A percentile compares a stretch with the other conserved stretches of the same genome.
Conservation (phyloP, 1,139 yeast genomes). For the Kodamaea plutei region DNA sequence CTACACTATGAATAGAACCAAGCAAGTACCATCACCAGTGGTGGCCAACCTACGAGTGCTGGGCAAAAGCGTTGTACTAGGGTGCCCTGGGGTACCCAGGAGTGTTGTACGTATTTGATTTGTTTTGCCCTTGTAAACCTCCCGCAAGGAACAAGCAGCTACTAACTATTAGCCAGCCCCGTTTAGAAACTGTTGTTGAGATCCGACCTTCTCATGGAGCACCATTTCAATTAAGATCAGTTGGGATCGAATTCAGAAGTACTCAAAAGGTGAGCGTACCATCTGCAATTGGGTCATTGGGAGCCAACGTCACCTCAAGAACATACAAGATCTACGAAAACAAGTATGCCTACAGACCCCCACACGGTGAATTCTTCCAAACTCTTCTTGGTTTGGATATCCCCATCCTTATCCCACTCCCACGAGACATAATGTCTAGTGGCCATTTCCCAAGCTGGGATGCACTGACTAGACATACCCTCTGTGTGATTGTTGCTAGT, state of each 20-base stretch:
- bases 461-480: conserved; percentile 33
- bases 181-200: conserved; percentile 42
- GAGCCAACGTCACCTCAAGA: conserved; percentile 29
- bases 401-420: conserved; percentile 58
- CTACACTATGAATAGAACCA: too few species aligned
- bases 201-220: conserved; percentile 35
- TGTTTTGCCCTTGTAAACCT: too few species aligned
- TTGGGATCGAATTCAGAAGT: conserved; percentile 36
- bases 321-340: conserved; percentile 36
- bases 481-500: conserved; percentile 31
- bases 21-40: conserved; percentile 29
- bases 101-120: conserved; percentile 40
- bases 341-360: conserved; percentile 35
- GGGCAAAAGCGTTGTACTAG: conserved; percentile 46
- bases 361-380: conserved; percentile 32
- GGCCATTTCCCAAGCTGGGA: conserved; percentile 39
- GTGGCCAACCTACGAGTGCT: conserved; percentile 41
- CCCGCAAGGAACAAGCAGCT: conserved; percentile 4
- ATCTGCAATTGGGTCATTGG: conserved; percentile 35
- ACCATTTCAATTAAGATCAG: conserved; percentile 37
- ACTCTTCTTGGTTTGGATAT: conserved; percentile 52
- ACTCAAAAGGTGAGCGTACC: conserved; percentile 38
- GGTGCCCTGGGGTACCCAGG: conserved; percentile 63
- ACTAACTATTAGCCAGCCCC: conserved; percentile 26
- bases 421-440: conserved; percentile 48